These are phyloP conservation scores for Candida koratica DNA, from an alignment of 805 yeast genomes.

Conservation along the genomic window DNA sequence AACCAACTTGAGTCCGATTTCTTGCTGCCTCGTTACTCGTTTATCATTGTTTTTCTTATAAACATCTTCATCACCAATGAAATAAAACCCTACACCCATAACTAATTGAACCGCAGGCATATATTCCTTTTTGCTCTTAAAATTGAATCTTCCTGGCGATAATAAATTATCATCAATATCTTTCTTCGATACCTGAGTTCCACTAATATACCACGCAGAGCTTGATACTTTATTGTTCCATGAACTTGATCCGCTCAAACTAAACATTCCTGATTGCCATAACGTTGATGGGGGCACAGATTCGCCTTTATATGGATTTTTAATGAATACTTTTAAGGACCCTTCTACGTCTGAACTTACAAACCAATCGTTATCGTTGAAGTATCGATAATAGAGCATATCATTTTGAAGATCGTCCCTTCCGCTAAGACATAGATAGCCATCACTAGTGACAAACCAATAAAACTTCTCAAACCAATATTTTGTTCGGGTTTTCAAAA, in stretches of 20 bases:
- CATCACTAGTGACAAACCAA: conserved; percentile 93
- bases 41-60: conserved; percentile 28
- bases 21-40: conserved; percentile 30
- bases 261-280: conserved; percentile 82
- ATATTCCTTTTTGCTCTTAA: conserved; percentile 50
- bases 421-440: conserved; percentile 82
- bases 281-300: conserved; percentile 81
- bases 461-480: conserved; percentile 91
- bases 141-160: conserved; percentile 57
- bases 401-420: conserved; percentile 78
- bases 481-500: conserved; percentile 64
- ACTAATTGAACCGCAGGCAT: conserved; percentile 80
- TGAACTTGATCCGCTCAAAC: conserved; percentile 78
- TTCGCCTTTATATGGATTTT: conserved; percentile 70
- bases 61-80: conserved; percentile 62
- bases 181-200: conserved; percentile 62
- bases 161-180: conserved; percentile 59
- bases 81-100: conserved; percentile 84
- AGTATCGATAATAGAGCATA: conserved; percentile 72
- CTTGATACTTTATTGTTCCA: conserved; percentile 85
- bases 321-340: conserved; percentile 71
- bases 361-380: conserved; percentile 66
- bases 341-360: conserved; percentile 74
- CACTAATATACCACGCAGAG: conserved; percentile 83
- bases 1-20: conserved; percentile 35